Conservation (phyloP, 768 basidiomycete genomes). For the Agaricus blazei region DNA sequence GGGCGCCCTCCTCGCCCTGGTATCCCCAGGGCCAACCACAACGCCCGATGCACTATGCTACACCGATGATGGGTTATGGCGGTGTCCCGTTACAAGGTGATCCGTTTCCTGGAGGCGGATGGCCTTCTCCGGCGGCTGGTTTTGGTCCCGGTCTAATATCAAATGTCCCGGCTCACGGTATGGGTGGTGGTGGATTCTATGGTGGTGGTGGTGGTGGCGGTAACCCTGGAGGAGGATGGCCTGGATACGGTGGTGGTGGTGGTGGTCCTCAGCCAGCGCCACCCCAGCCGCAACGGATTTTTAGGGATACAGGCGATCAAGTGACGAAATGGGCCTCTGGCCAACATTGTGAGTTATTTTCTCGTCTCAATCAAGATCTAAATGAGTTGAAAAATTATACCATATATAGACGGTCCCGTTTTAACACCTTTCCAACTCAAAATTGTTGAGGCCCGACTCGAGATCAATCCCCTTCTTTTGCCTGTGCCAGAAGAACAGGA, state of each 20-base stretch:
- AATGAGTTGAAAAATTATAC: no score
- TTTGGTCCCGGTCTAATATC: neutral
- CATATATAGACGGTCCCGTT: constrained; percentile 42
- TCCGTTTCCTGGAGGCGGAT: neutral
- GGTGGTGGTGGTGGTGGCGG: neutral
- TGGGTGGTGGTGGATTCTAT: neutral
- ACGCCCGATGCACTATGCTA: neutral
- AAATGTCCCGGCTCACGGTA: no score
- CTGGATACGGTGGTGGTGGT: neutral
- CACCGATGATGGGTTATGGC: no score
- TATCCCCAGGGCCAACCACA: neutral
- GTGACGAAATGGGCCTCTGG: constrained; percentile 7
- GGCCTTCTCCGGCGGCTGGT: neutral
- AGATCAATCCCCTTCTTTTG: constrained; percentile 58
- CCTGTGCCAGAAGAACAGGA: constrained; percentile 39
- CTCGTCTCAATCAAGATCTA: no score
- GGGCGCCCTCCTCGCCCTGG: neutral
- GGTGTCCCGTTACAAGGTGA: no score
- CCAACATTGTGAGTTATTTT: constrained; percentile 7
- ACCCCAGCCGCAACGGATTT: neutral
- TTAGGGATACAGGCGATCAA: constrained; percentile 3
- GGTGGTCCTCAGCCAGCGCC: neutral
- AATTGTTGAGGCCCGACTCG: constrained; percentile 40
- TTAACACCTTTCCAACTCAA: constrained; percentile 52
- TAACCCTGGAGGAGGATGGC: no score